A percentile compares a stretch with the other conserved stretches of the same genome.
Evolutionary conservation across 495 filamentous ascomycete species (phyloP).

Genomic region (Emericellopsis terricola): DNA sequence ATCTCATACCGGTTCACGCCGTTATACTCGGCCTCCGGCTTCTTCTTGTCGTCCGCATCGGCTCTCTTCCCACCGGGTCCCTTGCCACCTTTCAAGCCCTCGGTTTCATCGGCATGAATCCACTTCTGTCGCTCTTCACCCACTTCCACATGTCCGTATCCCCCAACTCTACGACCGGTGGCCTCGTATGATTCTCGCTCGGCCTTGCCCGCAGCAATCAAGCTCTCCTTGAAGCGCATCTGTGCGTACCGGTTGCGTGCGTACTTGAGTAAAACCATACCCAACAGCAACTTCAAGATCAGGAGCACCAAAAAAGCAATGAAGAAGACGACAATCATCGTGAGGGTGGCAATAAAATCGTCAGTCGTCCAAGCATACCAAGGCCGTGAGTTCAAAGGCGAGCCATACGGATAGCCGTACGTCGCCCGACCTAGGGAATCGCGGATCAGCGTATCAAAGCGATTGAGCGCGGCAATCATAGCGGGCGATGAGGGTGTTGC

Average conservation of each 20-base stretch:
- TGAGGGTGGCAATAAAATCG: conserved; percentile 48
- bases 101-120: conserved; percentile 77
- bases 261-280: conserved; percentile 61
- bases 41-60: conserved; percentile 33
- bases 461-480: conserved; percentile 52
- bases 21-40: conserved; percentile 34
- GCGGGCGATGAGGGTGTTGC: conserved; percentile 40
- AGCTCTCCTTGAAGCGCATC: conserved; percentile 56
- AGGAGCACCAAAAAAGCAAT: conserved; percentile 62
- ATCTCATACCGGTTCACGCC: conserved; percentile 74
- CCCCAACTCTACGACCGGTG: conserved; percentile 54
- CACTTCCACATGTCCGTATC: conserved; percentile 71
- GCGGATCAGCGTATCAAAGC: conserved; percentile 57
- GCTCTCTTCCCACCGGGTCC: conserved; percentile 16
- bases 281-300: conserved; percentile 65
- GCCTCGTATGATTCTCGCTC: conserved; percentile 41
- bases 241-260: conserved; percentile 56
- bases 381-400: conserved; percentile 3
- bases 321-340: conserved; percentile 64
- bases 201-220: conserved; percentile 23
- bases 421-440: conserved; percentile 50
- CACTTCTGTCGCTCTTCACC: conserved; percentile 70
- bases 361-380: conserved; percentile 34
- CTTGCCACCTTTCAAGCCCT: conserved; percentile 44
- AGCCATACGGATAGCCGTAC: conserved; percentile 29